Evolutionary conservation across 352 stramenopile species (phyloP).

Genomic region (Globisporangium cederbergense): DNA sequence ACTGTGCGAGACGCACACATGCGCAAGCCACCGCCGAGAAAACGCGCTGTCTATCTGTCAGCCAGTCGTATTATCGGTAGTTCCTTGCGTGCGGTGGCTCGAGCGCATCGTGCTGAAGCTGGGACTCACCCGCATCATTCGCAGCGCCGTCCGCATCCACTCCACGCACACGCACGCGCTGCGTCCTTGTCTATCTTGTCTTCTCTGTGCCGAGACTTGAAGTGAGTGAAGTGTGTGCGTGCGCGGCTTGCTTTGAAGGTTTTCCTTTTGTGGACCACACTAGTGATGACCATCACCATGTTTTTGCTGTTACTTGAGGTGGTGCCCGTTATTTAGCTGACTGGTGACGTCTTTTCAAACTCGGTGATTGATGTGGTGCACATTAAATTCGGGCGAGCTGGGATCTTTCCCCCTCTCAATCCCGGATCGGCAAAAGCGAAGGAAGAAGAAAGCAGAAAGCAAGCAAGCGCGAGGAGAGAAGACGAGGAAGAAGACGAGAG

Average conservation of each 20-base stretch:
- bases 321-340: neutral
- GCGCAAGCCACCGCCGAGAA: neutral
- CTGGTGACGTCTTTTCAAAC: no score
- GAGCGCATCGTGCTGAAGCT: neutral
- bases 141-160: slow-evolving; percentile 7
- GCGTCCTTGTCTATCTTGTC: neutral
- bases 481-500: neutral
- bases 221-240: neutral
- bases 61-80: neutral
- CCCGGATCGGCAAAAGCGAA: slow-evolving; percentile 8
- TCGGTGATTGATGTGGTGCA: neutral
- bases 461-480: slow-evolving; percentile 2
- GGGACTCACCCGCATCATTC: slow-evolving; percentile 9
- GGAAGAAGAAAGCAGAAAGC: slow-evolving; percentile 11
- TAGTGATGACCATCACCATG: neutral
- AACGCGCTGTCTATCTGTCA: neutral
- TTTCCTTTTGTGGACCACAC: slow-evolving; percentile 8
- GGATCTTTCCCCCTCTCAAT: slow-evolving; percentile 32
- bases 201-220: neutral
- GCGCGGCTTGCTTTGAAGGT: neutral
- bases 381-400: neutral
- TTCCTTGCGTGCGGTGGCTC: neutral
- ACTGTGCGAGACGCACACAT: neutral
- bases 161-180: no score
- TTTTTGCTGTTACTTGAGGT: neutral